A percentile compares a stretch with the other conserved stretches of the same genome.
Conservation (phyloP, 352 stramenopile species). For the Phytophthora brassicae region DNA sequence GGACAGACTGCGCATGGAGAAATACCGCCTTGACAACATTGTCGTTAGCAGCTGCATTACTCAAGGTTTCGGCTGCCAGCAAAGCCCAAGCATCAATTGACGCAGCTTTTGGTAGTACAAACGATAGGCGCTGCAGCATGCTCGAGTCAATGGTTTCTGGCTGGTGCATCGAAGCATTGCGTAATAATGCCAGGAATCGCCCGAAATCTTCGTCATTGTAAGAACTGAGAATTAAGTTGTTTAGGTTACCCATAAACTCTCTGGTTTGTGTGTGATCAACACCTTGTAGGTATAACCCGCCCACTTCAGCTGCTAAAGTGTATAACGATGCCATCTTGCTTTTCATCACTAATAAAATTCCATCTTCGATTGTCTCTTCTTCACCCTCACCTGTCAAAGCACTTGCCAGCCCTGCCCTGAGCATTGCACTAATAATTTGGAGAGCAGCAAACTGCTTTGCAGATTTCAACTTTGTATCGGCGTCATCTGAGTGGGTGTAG, state of each 20-base stretch:
- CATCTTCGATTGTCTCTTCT: conserved; percentile 43
- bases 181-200: conserved; percentile 60
- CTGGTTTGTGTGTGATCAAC: conserved; percentile 5
- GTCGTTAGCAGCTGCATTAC: conserved; percentile 45
- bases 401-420: conserved; percentile 32
- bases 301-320: conserved; percentile 65
- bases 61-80: conserved; percentile 46
- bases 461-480: conserved; percentile 40
- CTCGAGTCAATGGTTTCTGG: conserved; percentile 53
- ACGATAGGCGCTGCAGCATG: conserved; percentile 76
- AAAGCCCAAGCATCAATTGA: conserved; percentile 61
- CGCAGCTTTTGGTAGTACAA: conserved; percentile 62
- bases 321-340: conserved; percentile 53
- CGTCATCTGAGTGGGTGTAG: conserved; percentile 41
- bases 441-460: conserved; percentile 54
- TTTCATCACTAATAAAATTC: conserved; percentile 52
- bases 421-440: conserved; percentile 68
- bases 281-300: conserved; percentile 45
- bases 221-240: conserved; percentile 44
- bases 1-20: conserved; percentile 44
- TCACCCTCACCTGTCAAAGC: conserved; percentile 27
- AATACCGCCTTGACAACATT: conserved; percentile 45
- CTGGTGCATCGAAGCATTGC: conserved; percentile 65
- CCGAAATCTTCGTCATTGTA: conserved; percentile 71
- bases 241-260: conserved; percentile 40